Percentiles rank a stretch among this genome's conserved stretches.
Evolutionary conservation across 2,329 filamentous ascomycete species (phyloP).

Genomic region (Erysiphe neolycopersici): DNA sequence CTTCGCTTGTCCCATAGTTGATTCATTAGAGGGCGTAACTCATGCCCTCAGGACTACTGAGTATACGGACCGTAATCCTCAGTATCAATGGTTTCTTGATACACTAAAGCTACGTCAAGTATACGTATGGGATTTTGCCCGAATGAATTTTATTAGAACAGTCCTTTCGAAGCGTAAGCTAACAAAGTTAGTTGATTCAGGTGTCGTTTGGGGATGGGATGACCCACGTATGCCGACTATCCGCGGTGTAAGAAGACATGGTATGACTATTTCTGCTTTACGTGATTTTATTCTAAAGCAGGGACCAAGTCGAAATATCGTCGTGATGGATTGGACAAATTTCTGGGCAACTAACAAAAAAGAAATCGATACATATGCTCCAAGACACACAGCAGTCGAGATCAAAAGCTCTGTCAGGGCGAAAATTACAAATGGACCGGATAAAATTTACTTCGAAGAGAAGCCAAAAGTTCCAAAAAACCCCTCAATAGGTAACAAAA

Average conservation of each 20-base stretch:
- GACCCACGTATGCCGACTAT: conserved; percentile 71
- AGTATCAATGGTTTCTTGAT: conserved; percentile 68
- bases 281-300: conserved; percentile 68
- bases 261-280: conserved; percentile 53
- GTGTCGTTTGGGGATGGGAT: conserved; percentile 61
- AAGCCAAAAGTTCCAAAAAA: conserved; percentile 84
- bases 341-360: conserved; percentile 53
- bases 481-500: conserved; percentile 57
- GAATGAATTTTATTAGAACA: conserved; percentile 63
- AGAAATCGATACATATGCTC: conserved; percentile 51
- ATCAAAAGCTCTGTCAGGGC: conserved; percentile 46
- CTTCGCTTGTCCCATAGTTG: conserved; percentile 60
- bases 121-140: conserved; percentile 63
- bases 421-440: conserved; percentile 36
- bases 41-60: conserved; percentile 64
- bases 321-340: conserved; percentile 57
- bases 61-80: conserved; percentile 65
- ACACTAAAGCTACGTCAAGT: conserved; percentile 48
- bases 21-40: conserved; percentile 57
- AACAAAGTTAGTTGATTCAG: conserved; percentile 53
- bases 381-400: conserved; percentile 46
- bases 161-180: conserved; percentile 71
- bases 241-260: conserved; percentile 49
- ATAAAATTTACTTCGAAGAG: conserved; percentile 36
- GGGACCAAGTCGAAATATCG: conserved; percentile 60